Evolutionary conservation across 192 early-diverging fungal species (phyloP), one percentile per base, ranked within the genome.

Genomic region (Rhizophagus sp.): DNA sequence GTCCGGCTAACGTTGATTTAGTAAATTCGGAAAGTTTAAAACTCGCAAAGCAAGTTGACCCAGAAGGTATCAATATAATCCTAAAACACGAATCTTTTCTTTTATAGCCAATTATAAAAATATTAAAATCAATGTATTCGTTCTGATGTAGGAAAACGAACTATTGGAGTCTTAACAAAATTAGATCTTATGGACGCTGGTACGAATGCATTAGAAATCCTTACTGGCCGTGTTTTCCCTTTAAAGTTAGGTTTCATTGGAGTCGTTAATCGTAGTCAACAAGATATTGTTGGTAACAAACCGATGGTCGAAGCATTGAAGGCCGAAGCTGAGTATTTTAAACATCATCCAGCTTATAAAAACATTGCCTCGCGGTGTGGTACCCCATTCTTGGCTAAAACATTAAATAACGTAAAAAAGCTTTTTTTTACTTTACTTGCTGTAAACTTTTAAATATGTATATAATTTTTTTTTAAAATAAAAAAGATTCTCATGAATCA

Each of bases 1-100:
- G 91, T 63, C 93, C 94, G 27, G 94, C 94, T 2, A 95, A 95
- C 75, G 89, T 91, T 22, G 94, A 95, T 76, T 86, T 95, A 64
- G 93, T 91, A 65, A 95, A 95, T 81, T 94, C 93, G 25, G 94
- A 95, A 84, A 94, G 93, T 84, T 87, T 95, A 63, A 95, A 95
- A 84, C 84, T 94, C 68, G 93, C 94, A n/a, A 91, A 93, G 66
- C 93, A 95, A 79, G 94, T 95, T 13, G 94, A 94, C 83, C 90
- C 92, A 4, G 91, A 93, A 81, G 92, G 93, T 83, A 88, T 82
- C n/a, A 7, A 41, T 7, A 8, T 9, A 17, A n/a, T 61, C 22
- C 34, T 17, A 13, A 17, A 17, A 73, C 64, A 24, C 7, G 6
- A 41, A 41, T 41, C 7, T 41, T 39, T 49, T 64, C 22, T 69